Percentiles rank a stretch among this genome's conserved stretches.
Conservation (phyloP, 345 rosid genomes). For the Euclidium syriacum region DNA sequence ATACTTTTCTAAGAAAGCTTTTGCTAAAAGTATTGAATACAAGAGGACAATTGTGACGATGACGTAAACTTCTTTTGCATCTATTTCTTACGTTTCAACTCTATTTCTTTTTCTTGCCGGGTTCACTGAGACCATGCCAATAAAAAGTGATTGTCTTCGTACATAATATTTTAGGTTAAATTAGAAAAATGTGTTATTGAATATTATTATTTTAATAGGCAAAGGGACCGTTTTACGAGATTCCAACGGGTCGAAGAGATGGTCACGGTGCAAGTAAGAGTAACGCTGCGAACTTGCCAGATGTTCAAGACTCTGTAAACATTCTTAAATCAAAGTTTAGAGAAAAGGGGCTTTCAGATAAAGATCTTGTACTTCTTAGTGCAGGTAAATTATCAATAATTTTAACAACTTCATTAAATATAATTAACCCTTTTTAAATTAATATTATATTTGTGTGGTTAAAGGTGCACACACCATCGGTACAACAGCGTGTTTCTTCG, state of each 20-base stretch:
- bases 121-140: neutral
- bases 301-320: conserved; percentile 34
- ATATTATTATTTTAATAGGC: conserved; percentile 23
- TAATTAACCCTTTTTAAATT: neutral
- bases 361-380: conserved; percentile 47
- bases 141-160: neutral
- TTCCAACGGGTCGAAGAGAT: conserved; percentile 65
- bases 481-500: conserved; percentile 49
- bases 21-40: neutral
- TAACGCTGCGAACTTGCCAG: conserved; percentile 38
- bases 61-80: neutral
- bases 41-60: neutral
- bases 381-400: conserved; percentile 34
- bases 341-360: conserved; percentile 44
- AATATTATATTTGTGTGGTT: neutral
- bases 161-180: neutral
- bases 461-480: conserved; percentile 61
- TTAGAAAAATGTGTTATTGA: neutral
- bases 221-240: conserved; percentile 43
- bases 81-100: too few species aligned
- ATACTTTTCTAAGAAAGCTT: neutral
- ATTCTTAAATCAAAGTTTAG: conserved; percentile 36
- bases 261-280: conserved; percentile 38
- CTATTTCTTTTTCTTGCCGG: neutral
- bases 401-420: neutral